These are phyloP conservation scores for Pestalotiopsis sp. DNA, from an alignment of 2,329 filamentous ascomycete genomes.

Conservation along the genomic window DNA sequence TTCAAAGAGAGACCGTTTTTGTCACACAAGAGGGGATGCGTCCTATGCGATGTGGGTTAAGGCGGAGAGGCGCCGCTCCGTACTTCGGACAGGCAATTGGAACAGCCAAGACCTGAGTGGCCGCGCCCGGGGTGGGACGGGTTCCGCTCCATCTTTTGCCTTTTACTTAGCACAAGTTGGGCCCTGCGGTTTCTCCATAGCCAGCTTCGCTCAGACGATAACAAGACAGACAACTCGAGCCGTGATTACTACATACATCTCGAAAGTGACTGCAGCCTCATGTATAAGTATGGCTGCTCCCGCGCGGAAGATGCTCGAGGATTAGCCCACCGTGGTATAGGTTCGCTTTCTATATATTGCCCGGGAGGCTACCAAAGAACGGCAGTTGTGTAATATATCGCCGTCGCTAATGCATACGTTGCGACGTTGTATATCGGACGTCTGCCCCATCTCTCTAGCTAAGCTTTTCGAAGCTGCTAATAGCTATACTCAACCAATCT, in stretches of 20 bases:
- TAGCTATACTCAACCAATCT: background rate
- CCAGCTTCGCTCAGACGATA: background rate
- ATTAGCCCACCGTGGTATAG: background rate
- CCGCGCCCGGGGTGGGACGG: background rate
- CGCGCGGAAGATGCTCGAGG: background rate
- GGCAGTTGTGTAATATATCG: constrained; percentile 3
- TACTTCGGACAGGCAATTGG: constrained; percentile 6
- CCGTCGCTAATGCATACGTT: constrained; percentile 6
- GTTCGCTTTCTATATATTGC: background rate
- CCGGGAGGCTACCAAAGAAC: background rate
- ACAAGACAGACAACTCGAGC: too few relatives aligned
- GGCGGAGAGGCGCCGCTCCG: constrained; percentile 7
- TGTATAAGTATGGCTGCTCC: too few relatives aligned
- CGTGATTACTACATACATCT: too few relatives aligned
- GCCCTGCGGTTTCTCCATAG: background rate
- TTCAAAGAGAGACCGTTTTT: background rate
- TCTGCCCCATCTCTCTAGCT: background rate
- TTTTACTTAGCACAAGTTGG: background rate
- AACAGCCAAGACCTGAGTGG: background rate
- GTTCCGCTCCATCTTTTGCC: background rate
- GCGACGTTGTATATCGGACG: background rate
- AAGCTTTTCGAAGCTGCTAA: background rate
- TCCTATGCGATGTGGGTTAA: background rate
- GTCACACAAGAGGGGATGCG: constrained; percentile 2
- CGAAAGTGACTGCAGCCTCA: too few relatives aligned